Evolutionary conservation across 2,329 filamentous ascomycete species (phyloP), one percentile per base, ranked within the genome.

Genomic region (Exophiala spinifera): DNA sequence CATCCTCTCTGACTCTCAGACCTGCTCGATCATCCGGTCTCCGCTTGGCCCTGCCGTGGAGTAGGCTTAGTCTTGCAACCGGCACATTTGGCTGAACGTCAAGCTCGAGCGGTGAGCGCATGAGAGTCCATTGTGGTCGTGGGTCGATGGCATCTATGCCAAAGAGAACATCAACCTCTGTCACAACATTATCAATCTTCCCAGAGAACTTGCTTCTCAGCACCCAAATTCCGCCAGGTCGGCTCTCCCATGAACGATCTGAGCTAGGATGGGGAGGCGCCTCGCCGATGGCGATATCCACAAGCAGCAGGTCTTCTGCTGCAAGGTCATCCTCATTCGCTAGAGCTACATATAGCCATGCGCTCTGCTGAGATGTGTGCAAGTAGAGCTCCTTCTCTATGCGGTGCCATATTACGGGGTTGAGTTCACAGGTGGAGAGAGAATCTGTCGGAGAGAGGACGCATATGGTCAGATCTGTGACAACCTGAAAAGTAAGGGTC

Each of bases 51-150:
- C 46, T 49, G 46, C 46, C 46, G 25, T 36, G 46, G 53, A 62
- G 66, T 61, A 72, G 55, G 54, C 53, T 72, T 48, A 73, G 63
- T 65, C 67, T 71, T 64, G 68, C 66, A 61, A 66, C 67, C 36
- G 69, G 67, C 61, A 68, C 61, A 53, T 69, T 49, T 59, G 65
- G 62, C 44, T 63, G 60, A 63, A 56, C 54, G 49, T 68, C 49
- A 31, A 74, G 65, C 56, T 70, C 65, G 50, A 74, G 70, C 55
- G 71, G 57, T 62, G 57, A 61, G 65, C 20, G 60, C 57, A 70
- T 64, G 44, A 72, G 67, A 64, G 61, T 53, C 66, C 67, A 69
- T 53, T 66, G 59, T 56, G 67, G 64, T 57, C 67, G 66, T 48
- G 65, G 65, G 46, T 69, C 64, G 53, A 69, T 63, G 39, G 67